These are phyloP conservation scores for Lepidium campestre DNA, from an alignment of 441 rosid species.

Conservation along the genomic window DNA sequence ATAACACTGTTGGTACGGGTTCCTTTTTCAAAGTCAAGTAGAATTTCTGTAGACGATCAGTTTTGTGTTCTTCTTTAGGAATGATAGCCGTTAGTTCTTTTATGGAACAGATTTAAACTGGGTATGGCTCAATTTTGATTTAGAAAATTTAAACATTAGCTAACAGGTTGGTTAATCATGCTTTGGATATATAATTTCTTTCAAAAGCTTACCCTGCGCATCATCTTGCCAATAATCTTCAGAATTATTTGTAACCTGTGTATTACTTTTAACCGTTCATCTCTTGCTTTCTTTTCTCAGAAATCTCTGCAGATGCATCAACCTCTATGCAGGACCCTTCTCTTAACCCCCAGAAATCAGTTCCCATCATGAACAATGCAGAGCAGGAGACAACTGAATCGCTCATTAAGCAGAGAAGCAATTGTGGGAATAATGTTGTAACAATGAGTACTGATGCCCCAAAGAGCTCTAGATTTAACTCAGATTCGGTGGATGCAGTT, in stretches of 20 bases:
- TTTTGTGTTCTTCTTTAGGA: neutral
- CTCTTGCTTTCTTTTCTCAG: constrained; percentile 26
- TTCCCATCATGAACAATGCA: constrained; percentile 5
- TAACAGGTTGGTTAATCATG: neutral
- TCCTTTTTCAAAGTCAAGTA: neutral
- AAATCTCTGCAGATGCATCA: constrained; percentile 28
- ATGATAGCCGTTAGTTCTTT: neutral
- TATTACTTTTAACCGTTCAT: neutral
- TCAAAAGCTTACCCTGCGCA: neutral
- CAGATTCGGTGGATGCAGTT: constrained; percentile 18
- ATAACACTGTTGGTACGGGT: neutral
- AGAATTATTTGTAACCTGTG: neutral
- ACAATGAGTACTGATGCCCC: constrained; percentile 39
- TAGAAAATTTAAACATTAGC: neutral
- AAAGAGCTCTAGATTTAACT: constrained; percentile 23
- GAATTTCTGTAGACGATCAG: neutral
- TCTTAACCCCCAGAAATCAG: constrained; percentile 10
- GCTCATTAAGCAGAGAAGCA: constrained; percentile 7
- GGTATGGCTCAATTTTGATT: neutral
- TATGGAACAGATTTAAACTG: neutral
- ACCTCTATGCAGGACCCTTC: constrained; percentile 20
- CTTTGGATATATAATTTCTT: neutral
- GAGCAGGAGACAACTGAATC: constrained; percentile 11
- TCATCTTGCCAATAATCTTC: neutral
- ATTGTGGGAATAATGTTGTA: constrained; percentile 34